Conservation (phyloP, 495 filamentous ascomycete species). For the Ascobolus immersus region DNA sequence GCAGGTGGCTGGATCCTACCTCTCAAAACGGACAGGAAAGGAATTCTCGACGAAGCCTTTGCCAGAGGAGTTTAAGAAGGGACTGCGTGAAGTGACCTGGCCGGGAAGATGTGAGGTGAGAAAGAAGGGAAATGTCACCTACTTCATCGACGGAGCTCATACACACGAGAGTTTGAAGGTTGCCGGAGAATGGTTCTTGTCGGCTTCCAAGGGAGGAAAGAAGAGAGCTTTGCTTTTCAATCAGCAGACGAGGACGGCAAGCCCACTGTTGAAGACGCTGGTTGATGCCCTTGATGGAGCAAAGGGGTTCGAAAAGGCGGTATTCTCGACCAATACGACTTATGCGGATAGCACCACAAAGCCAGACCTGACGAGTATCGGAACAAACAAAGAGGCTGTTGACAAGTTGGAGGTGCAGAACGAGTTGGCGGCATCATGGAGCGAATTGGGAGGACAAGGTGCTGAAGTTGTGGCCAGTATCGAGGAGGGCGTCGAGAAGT, state of each 20-base stretch:
- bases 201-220: constrained; percentile 20
- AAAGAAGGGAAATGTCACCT: constrained; percentile 50
- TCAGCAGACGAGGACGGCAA: constrained; percentile 60
- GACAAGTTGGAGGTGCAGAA: constrained; percentile 47
- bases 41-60: constrained; percentile 24
- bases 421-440: constrained; percentile 48
- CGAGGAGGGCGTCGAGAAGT: constrained; percentile 52
- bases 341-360: constrained; percentile 3
- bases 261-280: constrained; percentile 32
- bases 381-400: constrained; percentile 39
- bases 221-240: constrained; percentile 55
- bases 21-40: constrained; percentile 27
- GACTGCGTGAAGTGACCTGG: constrained; percentile 50
- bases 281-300: constrained; percentile 5
- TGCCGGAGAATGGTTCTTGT: constrained; percentile 57
- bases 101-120: constrained; percentile 60
- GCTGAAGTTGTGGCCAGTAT: constrained; percentile 47
- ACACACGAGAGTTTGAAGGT: constrained; percentile 66
- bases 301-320: constrained; percentile 54
- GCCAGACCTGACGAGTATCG: constrained; percentile 52
- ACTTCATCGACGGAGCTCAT: constrained; percentile 85
- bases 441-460: constrained; percentile 22
- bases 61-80: constrained; percentile 41
- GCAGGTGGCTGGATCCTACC: constrained; percentile 46
- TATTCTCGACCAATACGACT: constrained; percentile 24